Base-by-base conservation (phyloP, 192 early-diverging fungal genomes). In the Coemansia guatemalensis region DNA sequence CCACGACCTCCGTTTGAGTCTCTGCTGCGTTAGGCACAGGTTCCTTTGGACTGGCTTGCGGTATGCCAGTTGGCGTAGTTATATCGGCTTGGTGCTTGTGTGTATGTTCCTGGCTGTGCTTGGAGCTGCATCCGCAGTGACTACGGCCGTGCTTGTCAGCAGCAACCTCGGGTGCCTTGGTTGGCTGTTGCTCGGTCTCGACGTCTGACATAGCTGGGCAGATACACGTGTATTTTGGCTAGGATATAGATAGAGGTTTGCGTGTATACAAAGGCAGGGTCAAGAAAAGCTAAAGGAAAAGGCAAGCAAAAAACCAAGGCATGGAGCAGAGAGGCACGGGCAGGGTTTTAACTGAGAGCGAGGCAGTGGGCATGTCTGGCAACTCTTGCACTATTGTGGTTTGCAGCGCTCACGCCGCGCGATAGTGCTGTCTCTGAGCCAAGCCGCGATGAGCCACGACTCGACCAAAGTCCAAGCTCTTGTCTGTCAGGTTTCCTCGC, bases 61-160 rank as follows among this genome's bases (percentile, higher is more conserved):
- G 14, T 17, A 1, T 14, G 5, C 14, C 39, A 44, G 39, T 17
- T 44, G 39, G 39, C 39, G 39, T 44, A 12, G 39, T 2, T 17
- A 3, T 17, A 44, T 44, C 14, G 0, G 39, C 39, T 17, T 44
- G 39, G 17, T 9, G 39, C 59, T 60, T 60, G 26, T 60, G 48
- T 9, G 9, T 22, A 53, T 53, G 21, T n/a, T 24, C 11, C 23
- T 53, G 52, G 24, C 14, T 32, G 27, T 58, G 64, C 33, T 66
- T 56, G 64, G 55, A 49, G 48, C 33, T 33, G 47, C 64, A 66
- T 30, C 49, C 35, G 32, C 64, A 66, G 32, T 72, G 39, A 44
- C 39, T 44, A 44, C 14, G 58, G 35, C 48, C 49, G 52, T 66
- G 64, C 24, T 53, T 29, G 32, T 65, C 52, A 12, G 48, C 30